Evolutionary conservation across 2,329 filamentous ascomycete species (phyloP), one percentile per base, ranked within the genome.

Genomic region (Sporothrix schenckii): DNA sequence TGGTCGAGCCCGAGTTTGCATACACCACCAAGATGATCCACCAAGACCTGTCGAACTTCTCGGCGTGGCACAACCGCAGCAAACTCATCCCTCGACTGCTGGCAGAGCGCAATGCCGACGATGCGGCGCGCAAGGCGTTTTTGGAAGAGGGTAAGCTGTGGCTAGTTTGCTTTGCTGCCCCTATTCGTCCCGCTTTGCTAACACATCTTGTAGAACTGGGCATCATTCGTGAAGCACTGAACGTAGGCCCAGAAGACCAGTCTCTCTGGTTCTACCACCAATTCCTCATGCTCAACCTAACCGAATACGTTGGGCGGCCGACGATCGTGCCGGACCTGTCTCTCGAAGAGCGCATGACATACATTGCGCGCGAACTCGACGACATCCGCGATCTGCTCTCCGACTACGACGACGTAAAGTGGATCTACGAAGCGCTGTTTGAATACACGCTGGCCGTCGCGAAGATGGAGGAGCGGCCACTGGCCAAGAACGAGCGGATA

Each of bases 191-290:
- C 6, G 14, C 27, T 54, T 34, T 54, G 11, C 47, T 27, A 16
- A 53, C 30, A n/a, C 34, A 9, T 24, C n/a, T 5, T 16, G 13
- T 30, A 85, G 95, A 99, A 81, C 84, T 98, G 66, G 84, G 87
- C 34, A 82, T 92, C 56, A 89, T 97, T 34, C 89, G 91, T 69
- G 87, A 90, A 70, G 94, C 91, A 0, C 84, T 98, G 65, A 95
- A 93, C 72, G 92, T 92, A 50, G 94, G 96, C 71, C 93, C 94
- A 0, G 93, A 97, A 75, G 94, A 98, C 77, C 94, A 98, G 78
- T 97, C 93, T 21, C 84, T 97, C 6, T 99, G 95, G 94, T 97
- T 96, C 80, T 98, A 99, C 77, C 93, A 98, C 79, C 91, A 95
- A 75, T 97, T 91, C 76, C 83, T 97, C 70, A 88, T 97, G 81